Percentiles rank a stretch among this genome's conserved stretches.
Evolutionary conservation across 2,329 filamentous ascomycete species (phyloP).

Genomic region (Phyllosticta capitalensis): DNA sequence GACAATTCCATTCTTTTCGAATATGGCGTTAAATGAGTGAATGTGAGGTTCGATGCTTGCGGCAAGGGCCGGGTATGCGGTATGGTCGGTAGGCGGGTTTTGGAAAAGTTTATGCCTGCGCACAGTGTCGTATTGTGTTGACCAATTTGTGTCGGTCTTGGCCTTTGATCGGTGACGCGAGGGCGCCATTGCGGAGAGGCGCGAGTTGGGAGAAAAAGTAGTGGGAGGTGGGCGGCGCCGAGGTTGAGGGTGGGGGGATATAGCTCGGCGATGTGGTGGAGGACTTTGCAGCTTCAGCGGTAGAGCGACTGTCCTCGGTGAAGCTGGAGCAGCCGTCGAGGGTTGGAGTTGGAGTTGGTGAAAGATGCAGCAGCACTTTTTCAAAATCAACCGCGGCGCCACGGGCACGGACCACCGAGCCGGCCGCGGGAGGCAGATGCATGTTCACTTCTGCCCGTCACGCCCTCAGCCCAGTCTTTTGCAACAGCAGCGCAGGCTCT

Average conservation of each 20-base stretch:
- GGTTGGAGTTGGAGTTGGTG: neutral
- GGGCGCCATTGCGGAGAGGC: neutral
- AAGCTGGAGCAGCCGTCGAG: no score
- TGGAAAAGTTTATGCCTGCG: conserved; percentile 82
- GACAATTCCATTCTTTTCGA: conserved; percentile 62
- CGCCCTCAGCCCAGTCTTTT: neutral
- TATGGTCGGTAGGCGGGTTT: conserved; percentile 77
- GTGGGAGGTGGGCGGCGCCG: neutral
- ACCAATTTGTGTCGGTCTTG: conserved; percentile 55
- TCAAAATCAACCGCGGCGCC: neutral
- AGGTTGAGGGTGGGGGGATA: neutral
- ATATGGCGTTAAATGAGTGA: conserved; percentile 89
- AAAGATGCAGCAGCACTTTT: neutral
- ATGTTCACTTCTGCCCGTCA: no score
- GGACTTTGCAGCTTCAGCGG: no score
- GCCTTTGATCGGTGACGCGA: conserved; percentile 14
- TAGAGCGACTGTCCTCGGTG: no score
- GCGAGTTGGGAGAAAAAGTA: neutral
- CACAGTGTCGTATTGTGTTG: conserved; percentile 75
- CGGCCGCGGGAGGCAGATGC: no score
- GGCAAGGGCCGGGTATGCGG: conserved; percentile 79
- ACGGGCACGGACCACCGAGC: neutral
- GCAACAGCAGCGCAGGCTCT: no score
- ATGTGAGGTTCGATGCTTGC: conserved; percentile 85
- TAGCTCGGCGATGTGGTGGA: neutral